Evolutionary conservation across 139 green algal genomes (phyloP).

Genomic region (Ostreobium quekettii): DNA sequence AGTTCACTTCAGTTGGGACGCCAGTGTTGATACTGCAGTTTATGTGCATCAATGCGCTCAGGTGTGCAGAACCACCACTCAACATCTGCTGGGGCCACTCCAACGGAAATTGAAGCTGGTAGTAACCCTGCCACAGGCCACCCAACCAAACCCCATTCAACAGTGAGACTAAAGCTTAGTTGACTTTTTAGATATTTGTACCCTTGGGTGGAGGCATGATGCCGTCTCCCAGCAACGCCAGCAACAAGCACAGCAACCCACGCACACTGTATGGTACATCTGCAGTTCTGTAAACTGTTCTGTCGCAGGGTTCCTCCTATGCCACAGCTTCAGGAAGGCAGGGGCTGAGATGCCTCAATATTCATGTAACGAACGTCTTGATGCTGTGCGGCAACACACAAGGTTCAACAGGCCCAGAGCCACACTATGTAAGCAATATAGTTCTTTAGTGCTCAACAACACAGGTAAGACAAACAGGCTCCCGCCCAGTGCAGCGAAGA

Average conservation of each 20-base stretch:
- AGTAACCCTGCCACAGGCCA: not conserved
- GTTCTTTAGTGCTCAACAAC: not conserved
- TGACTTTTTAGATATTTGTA: no score
- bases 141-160: not conserved
- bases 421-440: not conserved
- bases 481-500: not conserved
- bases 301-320: no score
- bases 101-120: constrained; percentile 3
- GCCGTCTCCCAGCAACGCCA: not conserved
- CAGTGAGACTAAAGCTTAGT: no score
- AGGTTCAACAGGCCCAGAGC: no score
- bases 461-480: not conserved
- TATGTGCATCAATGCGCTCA: constrained; percentile 25
- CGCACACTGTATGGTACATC: not conserved
- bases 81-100: constrained; percentile 8
- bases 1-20: constrained; percentile 16
- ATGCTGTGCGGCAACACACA: no score
- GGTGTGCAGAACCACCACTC: not conserved
- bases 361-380: no score
- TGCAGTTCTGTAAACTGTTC: not conserved
- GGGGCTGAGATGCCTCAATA: no score
- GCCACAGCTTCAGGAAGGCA: no score
- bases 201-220: not conserved
- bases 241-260: not conserved
- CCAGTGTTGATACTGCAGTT: constrained; percentile 34